A percentile compares a stretch with the other conserved stretches of the same genome.
Conservation (phyloP, 352 stramenopile genomes). For the Globisporangium okanoganense region DNA sequence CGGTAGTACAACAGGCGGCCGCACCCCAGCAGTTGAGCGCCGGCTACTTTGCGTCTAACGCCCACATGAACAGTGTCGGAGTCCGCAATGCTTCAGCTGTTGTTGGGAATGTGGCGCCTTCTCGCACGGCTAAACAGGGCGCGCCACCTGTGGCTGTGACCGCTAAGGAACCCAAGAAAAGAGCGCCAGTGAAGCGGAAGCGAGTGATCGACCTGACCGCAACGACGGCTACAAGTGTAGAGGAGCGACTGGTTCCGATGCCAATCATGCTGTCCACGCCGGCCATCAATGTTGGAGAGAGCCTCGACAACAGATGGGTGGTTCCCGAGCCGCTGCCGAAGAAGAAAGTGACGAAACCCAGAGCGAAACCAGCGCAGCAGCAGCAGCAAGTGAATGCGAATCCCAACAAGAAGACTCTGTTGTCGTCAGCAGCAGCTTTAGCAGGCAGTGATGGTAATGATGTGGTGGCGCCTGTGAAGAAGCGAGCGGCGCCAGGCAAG, state of each 20-base stretch:
- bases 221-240: too few relatives aligned
- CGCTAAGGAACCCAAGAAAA: neutral
- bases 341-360: neutral
- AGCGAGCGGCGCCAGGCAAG: neutral
- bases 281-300: neutral
- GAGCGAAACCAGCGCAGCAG: slow-evolving; percentile 1
- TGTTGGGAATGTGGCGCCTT: neutral
- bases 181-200: slow-evolving; percentile 5
- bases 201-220: neutral
- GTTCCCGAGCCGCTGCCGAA: neutral
- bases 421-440: too few relatives aligned
- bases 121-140: too few relatives aligned
- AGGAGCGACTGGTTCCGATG: neutral
- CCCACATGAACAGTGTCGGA: neutral
- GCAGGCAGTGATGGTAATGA: too few relatives aligned
- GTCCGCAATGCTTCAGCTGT: neutral
- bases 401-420: too few relatives aligned
- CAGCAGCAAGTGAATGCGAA: neutral
- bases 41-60: neutral
- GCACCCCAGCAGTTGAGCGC: neutral
- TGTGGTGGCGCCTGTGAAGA: neutral
- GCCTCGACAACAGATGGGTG: neutral
- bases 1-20: neutral
- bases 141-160: neutral
- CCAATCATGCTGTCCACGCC: neutral